Evolutionary conservation across 352 stramenopile species (phyloP), one percentile per base, ranked within the genome.

Genomic region (Phytophthora nicotianae): DNA sequence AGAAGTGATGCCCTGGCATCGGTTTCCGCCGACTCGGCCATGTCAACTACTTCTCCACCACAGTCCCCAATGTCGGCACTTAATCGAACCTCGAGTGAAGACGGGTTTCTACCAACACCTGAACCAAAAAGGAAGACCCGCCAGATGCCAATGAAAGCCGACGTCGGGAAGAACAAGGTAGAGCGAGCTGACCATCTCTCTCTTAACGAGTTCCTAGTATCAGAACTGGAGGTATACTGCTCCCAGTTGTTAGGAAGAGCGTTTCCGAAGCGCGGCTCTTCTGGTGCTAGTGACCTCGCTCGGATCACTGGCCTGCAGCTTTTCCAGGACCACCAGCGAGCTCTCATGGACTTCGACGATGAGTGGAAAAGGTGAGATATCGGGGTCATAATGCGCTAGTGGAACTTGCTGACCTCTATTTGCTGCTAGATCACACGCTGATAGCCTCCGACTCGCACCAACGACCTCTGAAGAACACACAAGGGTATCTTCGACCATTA

Each of bases 311-410:
- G 73, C 26, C 47, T 75, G 19, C 78, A 88, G 50, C 51, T 88
- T 17, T 83, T 71, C 38, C 61, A 74, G 33, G 74, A 85, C 19
- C 78, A 88, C 51, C 58, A 63, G 14, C 75, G 78, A 52, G 65
- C 71, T 38, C 63, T 88, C 16, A 73, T 70, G 50, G 75, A 88
- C 47, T 88, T 85, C 35, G 75, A 85, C 49, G 73, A 81, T 6
- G 75, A 85, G 24, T 81, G 65, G 58, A 75, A 69, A 64, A 66
- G 78, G 78, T 88, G 26, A 32, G 16, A 17, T 42, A 46, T 9
- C 2, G 24, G 11, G 21, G 23, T 64, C 37, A 8, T 8, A 9
- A 33, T 50, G 21, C 17, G 40, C n/a, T n/a, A 4, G 17, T 43
- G n/a, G 20, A 20, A 41, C 19, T 19, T 38, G n/a, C 38, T 64